Conservation (phyloP, 2,329 filamentous ascomycete species). For the Cladosporium sp. region DNA sequence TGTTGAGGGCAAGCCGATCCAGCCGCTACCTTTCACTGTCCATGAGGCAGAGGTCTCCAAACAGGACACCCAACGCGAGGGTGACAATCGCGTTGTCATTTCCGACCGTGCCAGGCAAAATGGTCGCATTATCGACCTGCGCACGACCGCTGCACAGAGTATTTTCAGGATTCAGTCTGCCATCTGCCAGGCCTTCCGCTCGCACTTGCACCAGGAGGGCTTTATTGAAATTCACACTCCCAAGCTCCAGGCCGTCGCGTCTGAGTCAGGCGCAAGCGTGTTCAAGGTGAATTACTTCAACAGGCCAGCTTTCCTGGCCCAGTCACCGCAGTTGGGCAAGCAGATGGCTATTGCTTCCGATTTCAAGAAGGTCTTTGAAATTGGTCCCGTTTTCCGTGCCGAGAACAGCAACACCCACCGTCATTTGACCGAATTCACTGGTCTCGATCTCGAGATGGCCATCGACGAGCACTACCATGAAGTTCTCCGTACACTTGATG, state of each 20-base stretch:
- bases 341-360: slow-evolving; percentile 91
- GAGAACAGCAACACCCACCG: slow-evolving; percentile 96
- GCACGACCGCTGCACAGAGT: slow-evolving; percentile 81
- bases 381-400: slow-evolving; percentile 86
- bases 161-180: slow-evolving; percentile 85
- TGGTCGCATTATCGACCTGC: slow-evolving; percentile 79
- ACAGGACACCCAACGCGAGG: slow-evolving; percentile 57
- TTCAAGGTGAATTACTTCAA: slow-evolving; percentile 93
- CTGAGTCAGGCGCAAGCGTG: slow-evolving; percentile 86
- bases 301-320: slow-evolving; percentile 80
- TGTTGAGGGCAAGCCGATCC: slow-evolving; percentile 60
- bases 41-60: slow-evolving; percentile 67
- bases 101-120: slow-evolving; percentile 71
- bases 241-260: slow-evolving; percentile 85
- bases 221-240: slow-evolving; percentile 95
- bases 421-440: slow-evolving; percentile 92
- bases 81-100: slow-evolving; percentile 60
- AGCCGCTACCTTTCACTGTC: slow-evolving; percentile 67
- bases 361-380: slow-evolving; percentile 85
- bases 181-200: slow-evolving; percentile 76
- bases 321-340: slow-evolving; percentile 89
- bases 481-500: slow-evolving; percentile 75
- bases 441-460: slow-evolving; percentile 88
- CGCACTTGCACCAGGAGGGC: slow-evolving; percentile 68
- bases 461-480: slow-evolving; percentile 89